Percentiles rank a stretch among this genome's conserved stretches.
phyloP scores from a whole-genome alignment of 2,329 filamentous ascomycete species.

The Beauveria asiatica region DNA sequence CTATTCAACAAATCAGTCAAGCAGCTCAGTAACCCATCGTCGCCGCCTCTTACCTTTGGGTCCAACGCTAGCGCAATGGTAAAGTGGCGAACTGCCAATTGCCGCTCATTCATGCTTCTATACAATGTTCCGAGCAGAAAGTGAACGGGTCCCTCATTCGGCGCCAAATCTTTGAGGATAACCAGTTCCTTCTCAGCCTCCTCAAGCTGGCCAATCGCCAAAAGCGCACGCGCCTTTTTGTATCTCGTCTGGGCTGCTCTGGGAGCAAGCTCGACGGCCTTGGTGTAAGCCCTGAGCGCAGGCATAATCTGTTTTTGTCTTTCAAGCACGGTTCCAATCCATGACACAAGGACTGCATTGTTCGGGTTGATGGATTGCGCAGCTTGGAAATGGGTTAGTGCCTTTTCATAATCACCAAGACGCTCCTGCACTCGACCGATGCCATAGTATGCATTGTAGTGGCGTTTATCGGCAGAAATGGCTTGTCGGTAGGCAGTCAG shows the following conservation, averaged over 20 bases:
- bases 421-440: slow-evolving; percentile 77
- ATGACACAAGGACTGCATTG: slow-evolving; percentile 86
- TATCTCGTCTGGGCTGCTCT: slow-evolving; percentile 76
- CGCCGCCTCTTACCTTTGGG: slow-evolving; percentile 64
- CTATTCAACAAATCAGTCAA: slow-evolving; percentile 33
- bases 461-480: slow-evolving; percentile 75
- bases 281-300: slow-evolving; percentile 73
- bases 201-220: slow-evolving; percentile 63
- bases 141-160: slow-evolving; percentile 92
- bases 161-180: slow-evolving; percentile 82
- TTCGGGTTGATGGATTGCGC: slow-evolving; percentile 87
- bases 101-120: slow-evolving; percentile 62
- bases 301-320: slow-evolving; percentile 74
- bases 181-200: slow-evolving; percentile 74
- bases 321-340: slow-evolving; percentile 83
- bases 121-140: slow-evolving; percentile 85
- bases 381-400: slow-evolving; percentile 82
- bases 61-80: slow-evolving; percentile 93
- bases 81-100: slow-evolving; percentile 82
- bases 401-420: slow-evolving; percentile 82
- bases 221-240: slow-evolving; percentile 82
- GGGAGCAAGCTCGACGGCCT: slow-evolving; percentile 75
- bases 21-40: background rate
- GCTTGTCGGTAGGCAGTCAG: slow-evolving; percentile 78
- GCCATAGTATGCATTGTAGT: slow-evolving; percentile 99